Base-by-base conservation (phyloP, 495 filamentous ascomycete species). In the Penicillium arizonense region DNA sequence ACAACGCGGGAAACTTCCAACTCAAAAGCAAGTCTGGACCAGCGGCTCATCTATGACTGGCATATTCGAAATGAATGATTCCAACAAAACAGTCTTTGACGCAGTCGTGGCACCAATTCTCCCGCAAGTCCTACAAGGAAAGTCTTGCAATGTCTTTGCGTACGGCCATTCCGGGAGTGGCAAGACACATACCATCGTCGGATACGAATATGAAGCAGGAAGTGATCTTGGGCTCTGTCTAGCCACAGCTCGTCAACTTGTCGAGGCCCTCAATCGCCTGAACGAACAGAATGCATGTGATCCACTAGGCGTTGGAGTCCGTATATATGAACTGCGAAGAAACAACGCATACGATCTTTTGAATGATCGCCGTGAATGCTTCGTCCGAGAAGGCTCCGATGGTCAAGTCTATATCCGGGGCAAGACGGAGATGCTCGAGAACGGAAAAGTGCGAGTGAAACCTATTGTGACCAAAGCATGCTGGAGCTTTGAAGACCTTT, bases 151-250 rank as follows among this genome's bases (percentile, higher is more conserved):
- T 16, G 51, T 64, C 54, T 59, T 67, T 41, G 64, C 64, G 12
- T 67, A 67, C 37, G 64, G 64, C 0, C 61, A 67, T 34, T 67
- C 64, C 3, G 64, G 64, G 0, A 67, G 61, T 33, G 64, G 64
- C 0, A 65, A 65, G 43, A 45, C 62, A 0, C 62, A 65, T 36
- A 65, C 62, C 1, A 65, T 68, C 3, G 54, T 68, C 30, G 64
- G 64, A 0, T 68, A 65, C 44, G 50, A 68, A 4, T 68, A 47
- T 36, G 50, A 57, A 10, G 11, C 60, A 12, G 20, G 10, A 1
- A 45, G 56, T 18, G 53, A 62, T 16, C 56, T 58, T 21, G 62
- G 56, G 1, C 53, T 68, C 4, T 68, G 62, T 48, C 32, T 65
- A 28, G 53, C 62, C 8, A 54, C 64, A 3, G 64, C 56, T 1